Base-by-base conservation (phyloP, 768 basidiomycete species). In the Tephrocybe sp. region DNA sequence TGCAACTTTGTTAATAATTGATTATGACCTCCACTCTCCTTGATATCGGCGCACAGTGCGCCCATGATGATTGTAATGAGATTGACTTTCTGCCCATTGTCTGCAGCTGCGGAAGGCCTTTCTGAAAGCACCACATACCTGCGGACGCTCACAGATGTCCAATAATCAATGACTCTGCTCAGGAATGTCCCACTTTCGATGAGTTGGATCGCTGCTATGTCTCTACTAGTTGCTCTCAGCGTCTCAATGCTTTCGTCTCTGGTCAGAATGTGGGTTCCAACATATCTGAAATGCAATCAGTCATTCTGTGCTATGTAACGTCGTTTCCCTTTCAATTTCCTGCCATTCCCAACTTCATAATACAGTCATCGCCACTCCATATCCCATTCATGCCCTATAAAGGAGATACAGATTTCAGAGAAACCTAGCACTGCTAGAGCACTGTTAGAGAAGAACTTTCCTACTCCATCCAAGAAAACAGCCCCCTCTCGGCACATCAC, bases 61-160 rank as follows among this genome's bases (percentile, higher is more conserved):
- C 83, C n/a, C 54, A 78, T 42, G 42, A 71, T 8, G 66, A 74
- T 13, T 92, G 90, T 72, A 73, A 76, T 45, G 55, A 72, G 29
- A 69, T 84, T 56, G 89, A 91, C 67, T 86, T 91, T 53, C 75
- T 93, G 0, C 91, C 91, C n/a, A 82, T 88, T 50, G 64, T 67
- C 42, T 93, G 91, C 61, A 58, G 59, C 23, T 92, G 91, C 67
- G 60, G 71, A 38, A 62, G 62, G 29, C 64, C 71, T 49, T 91
- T 81, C 65, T 93, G 90, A 69, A 72, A 71, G 10, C 64, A 76
- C 30, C 90, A 93, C 61, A 74, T 82, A 48, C 58, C 69, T 12
- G 76, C 79, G 7, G 80, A 83, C 30, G 59, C 63, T n/a, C 90
- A 93, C 60, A 52, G 66, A 16, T 93, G 90, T 62, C 49, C 69